These are phyloP conservation scores for Lophium mytilinum DNA, from an alignment of 495 filamentous ascomycete genomes.

Conservation along the genomic window DNA sequence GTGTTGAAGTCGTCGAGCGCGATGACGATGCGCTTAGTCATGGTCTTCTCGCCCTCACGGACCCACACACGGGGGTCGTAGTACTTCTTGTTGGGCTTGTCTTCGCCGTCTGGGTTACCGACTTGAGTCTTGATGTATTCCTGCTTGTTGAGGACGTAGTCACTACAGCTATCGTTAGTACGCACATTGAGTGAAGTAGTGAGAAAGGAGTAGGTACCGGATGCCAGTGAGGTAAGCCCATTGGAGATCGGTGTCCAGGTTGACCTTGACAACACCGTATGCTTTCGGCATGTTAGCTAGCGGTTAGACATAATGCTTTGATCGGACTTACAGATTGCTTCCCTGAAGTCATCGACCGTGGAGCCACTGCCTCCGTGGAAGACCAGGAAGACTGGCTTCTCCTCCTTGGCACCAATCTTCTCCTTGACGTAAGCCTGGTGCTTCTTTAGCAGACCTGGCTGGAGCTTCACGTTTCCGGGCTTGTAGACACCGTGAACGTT, in stretches of 20 bases:
- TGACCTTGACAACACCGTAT: conserved; percentile 97
- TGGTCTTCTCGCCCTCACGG: conserved; percentile 94
- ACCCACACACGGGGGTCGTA: conserved; percentile 83
- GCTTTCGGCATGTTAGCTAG: not conserved
- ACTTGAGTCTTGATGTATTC: conserved; percentile 80
- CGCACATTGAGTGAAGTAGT: not conserved
- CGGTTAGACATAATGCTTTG: not conserved
- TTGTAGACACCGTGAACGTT: conserved; percentile 99
- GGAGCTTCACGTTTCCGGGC: conserved; percentile 92
- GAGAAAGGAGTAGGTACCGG: conserved; percentile 35
- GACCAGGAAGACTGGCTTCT: conserved; percentile 96
- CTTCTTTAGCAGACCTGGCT: conserved; percentile 87
- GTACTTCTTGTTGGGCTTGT: conserved; percentile 99
- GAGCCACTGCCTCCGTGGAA: conserved; percentile 97
- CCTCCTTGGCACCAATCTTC: conserved; percentile 53
- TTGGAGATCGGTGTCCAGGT: conserved; percentile 84
- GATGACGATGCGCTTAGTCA: conserved; percentile 70
- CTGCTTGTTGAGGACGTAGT: conserved; percentile 90
- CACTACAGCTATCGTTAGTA: conserved; percentile 26
- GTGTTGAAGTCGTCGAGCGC: conserved; percentile 90
- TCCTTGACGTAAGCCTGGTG: conserved; percentile 87
- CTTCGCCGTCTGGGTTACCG: conserved; percentile 88
- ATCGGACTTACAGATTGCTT: conserved; percentile 55
- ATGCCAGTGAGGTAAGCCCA: conserved; percentile 83
- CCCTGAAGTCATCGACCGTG: conserved; percentile 74